These are phyloP conservation scores for Penicillium macrosclerotiorum DNA, from an alignment of 495 filamentous ascomycete species.

Conservation along the genomic window DNA sequence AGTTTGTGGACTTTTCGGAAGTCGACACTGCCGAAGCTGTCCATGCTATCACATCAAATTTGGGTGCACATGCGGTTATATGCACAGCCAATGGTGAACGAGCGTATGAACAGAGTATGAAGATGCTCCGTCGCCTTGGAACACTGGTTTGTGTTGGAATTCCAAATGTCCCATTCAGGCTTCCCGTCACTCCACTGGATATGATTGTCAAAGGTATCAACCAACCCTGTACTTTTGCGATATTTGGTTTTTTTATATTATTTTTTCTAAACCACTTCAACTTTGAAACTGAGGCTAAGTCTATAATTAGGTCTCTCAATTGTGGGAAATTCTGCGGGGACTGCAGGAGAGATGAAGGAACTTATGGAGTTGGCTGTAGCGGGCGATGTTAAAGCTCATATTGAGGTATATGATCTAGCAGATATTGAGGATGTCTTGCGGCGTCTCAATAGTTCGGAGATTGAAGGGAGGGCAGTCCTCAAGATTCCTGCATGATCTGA, in stretches of 20 bases:
- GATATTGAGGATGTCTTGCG: conserved; percentile 43
- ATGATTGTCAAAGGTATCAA: conserved; percentile 40
- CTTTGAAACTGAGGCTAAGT: neutral
- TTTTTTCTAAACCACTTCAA: neutral
- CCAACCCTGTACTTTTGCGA: neutral
- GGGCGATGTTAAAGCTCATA: conserved; percentile 37
- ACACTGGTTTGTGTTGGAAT: conserved; percentile 47
- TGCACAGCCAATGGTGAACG: conserved; percentile 40
- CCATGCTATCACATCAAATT: conserved; percentile 30
- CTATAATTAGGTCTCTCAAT: conserved; percentile 34
- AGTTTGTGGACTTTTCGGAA: conserved; percentile 40
- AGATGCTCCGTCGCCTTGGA: conserved; percentile 37
- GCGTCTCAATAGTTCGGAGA: conserved; percentile 37
- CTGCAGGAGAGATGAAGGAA: conserved; percentile 38
- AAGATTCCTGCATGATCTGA: conserved; percentile 35
- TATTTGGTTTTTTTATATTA: neutral
- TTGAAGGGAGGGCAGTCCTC: conserved; percentile 42
- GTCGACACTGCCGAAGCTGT: conserved; percentile 36
- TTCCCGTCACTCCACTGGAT: conserved; percentile 43
- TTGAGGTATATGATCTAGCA: conserved; percentile 39
- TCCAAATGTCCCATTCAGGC: conserved; percentile 33
- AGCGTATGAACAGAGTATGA: conserved; percentile 42
- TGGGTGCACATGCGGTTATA: conserved; percentile 46
- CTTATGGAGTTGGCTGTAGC: conserved; percentile 39
- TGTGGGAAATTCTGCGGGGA: conserved; percentile 43